Evolutionary conservation across 1,139 yeast species (phyloP), one percentile per base, ranked within the genome.

Genomic region (Ogataea hybrid): DNA sequence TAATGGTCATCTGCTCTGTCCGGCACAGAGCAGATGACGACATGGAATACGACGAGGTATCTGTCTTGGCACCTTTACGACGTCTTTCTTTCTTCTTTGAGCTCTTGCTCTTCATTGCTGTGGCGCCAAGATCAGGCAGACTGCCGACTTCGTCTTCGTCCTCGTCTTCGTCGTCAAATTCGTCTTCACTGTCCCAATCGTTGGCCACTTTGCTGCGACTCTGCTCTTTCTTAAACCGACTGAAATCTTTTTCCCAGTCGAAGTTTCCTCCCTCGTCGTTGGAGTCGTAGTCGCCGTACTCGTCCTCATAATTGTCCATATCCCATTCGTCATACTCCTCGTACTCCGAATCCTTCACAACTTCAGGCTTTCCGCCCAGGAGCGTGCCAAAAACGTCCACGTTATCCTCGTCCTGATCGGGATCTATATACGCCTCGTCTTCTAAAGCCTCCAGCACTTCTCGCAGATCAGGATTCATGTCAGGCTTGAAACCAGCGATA

Each of bases 401-500:
- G 23, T 69, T 78, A 39, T 65, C 73, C 42, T 61, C 73, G 48
- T 72, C 77, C 33, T 67, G 67, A 2, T 59, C 69, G 15, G 67
- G 73, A 43, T 77, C 86, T 15, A 89, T 80, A 59, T 85, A 92
- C 9, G 88, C 97, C 51, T 92, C 98, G 60, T 92, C 97, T 35
- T 94, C 97, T 43, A 92, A 71, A 0, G 98, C 98, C 58, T 84
- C 96, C 50, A 92, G 68, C 2, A 86, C 95, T 64, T 92, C 97
- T 57, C 97, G 71, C 47, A 92, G 70, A 35, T 87, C 80, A 0
- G 97, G 96, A 59, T 92, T 96, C 84, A 92, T 74, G 54, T 92
- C 87, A 0, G 98, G 98, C 61, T 86, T 82, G 63, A 92, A 86
- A 1, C 97, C 97, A 28, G 78, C 73, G 45, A 94, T 78, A 38